These are phyloP conservation scores for Fraxinus dipetala DNA, from an alignment of 305 asterid species.

Conservation along the genomic window DNA sequence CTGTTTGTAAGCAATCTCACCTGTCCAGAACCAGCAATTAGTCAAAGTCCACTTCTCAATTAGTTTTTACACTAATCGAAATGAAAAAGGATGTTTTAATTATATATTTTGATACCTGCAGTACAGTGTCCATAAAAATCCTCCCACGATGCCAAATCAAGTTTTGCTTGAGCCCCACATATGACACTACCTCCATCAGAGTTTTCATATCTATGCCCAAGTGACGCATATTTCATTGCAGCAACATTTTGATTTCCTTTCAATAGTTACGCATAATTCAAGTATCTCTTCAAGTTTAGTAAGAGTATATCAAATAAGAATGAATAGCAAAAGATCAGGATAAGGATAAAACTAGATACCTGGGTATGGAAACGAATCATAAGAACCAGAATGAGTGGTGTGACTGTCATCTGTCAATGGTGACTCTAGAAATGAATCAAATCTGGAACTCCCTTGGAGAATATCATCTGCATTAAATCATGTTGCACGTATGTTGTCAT, in stretches of 20 bases:
- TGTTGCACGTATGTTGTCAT: not conserved
- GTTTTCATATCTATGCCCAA: slow-evolving; percentile 31
- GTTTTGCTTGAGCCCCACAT: slow-evolving; percentile 38
- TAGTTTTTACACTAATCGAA: not conserved
- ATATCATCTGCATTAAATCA: slow-evolving; percentile 51
- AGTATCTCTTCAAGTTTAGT: slow-evolving; percentile 10
- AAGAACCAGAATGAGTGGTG: slow-evolving; percentile 50
- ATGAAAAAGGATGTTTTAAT: not conserved
- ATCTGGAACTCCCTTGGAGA: slow-evolving; percentile 57
- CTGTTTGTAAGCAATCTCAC: slow-evolving; percentile 47
- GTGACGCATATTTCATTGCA: slow-evolving; percentile 38
- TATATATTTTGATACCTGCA: slow-evolving; percentile 40
- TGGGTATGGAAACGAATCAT: slow-evolving; percentile 42
- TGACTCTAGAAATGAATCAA: slow-evolving; percentile 53
- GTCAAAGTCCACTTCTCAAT: not conserved
- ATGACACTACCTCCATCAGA: slow-evolving; percentile 34
- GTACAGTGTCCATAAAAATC: slow-evolving; percentile 42
- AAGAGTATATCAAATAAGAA: slow-evolving; percentile 2
- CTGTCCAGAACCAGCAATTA: slow-evolving; percentile 44
- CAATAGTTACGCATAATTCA: not conserved
- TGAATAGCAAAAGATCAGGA: slow-evolving; percentile 17
- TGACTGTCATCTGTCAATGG: slow-evolving; percentile 44
- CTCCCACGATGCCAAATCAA: slow-evolving; percentile 50
- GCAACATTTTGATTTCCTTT: slow-evolving; percentile 42
- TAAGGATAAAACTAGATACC: slow-evolving; percentile 38